Evolutionary conservation across 768 basidiomycete species (phyloP).

Genomic region (Collybia sordida): DNA sequence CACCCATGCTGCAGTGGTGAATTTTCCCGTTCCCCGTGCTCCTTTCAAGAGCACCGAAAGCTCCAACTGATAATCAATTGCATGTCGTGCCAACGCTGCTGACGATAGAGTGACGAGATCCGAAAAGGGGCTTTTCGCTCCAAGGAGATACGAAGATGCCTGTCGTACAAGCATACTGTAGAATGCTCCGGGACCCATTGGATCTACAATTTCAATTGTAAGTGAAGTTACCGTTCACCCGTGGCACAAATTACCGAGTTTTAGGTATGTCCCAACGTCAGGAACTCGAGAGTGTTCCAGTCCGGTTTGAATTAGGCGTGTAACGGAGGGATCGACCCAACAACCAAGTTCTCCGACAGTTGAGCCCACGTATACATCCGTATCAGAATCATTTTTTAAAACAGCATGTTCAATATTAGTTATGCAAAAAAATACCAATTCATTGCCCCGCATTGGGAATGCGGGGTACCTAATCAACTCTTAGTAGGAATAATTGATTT

Average conservation of each 20-base stretch:
- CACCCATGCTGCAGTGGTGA: conserved; percentile 55
- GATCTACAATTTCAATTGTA: conserved; percentile 12
- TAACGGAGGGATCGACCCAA: conserved; percentile 72
- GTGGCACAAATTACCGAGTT: conserved; percentile 41
- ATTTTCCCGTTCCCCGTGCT: conserved; percentile 79
- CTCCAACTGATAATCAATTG: conserved; percentile 60
- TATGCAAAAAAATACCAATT: conserved; percentile 74
- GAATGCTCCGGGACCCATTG: conserved; percentile 20
- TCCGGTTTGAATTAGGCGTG: conserved; percentile 79
- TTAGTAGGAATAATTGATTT: not conserved
- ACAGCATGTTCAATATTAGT: conserved; percentile 73
- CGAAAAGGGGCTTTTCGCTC: conserved; percentile 34
- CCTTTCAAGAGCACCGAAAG: conserved; percentile 80
- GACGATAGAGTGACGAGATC: conserved; percentile 58
- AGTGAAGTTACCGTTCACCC: not conserved
- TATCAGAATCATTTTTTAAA: conserved; percentile 29
- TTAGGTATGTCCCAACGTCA: conserved; percentile 46
- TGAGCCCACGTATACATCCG: conserved; percentile 54
- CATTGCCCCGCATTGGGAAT: conserved; percentile 30
- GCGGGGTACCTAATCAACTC: not conserved
- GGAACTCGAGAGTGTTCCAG: conserved; percentile 67
- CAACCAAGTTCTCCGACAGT: conserved; percentile 77
- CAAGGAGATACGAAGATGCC: conserved; percentile 24
- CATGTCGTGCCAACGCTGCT: conserved; percentile 56
- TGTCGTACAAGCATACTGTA: conserved; percentile 19